Evolutionary conservation across 2,329 filamentous ascomycete species (phyloP), one percentile per base, ranked within the genome.

Genomic region (Blastomyces silverae): DNA sequence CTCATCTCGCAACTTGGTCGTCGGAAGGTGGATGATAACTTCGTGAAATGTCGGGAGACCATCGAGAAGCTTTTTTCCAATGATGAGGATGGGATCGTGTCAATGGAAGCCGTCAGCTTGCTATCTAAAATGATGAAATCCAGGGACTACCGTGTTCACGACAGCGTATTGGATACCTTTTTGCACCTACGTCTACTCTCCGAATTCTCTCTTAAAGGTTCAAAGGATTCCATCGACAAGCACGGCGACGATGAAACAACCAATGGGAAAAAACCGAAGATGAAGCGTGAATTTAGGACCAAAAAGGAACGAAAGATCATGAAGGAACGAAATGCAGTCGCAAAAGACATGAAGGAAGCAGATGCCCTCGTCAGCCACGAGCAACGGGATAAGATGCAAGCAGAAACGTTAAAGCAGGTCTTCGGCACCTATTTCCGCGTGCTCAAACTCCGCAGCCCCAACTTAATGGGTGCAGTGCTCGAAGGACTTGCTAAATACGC

Each of bases 351-450:
- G 88, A 87, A 87, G 57, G 87, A 93, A 72, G 93, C 94, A 1
- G 92, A 97, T 75, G 94, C 94, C 1, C 83, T 90, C 4, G 93
- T 97, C 66, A 90, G 87, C 69, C 90, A 97, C 72, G 93, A 99
- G 76, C 92, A 97, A 76, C 86, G 91, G 62, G 94, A 97, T 73
- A 87, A 89, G 70, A 94, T 96, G 84, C 94, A 99, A 77, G 89
- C 91, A 5, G 95, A 99, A 77, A 97, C 92, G 1, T 80, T 99
- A 62, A 99, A 97, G 79, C 83, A 97, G 65, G 94, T 99, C 13
- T 99, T 99, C 74, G 90, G 90, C 20, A 89, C 88, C 1, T 99
- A 99, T 79, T 97, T 99, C 78, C 89, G 92, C 62, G 93, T 97
- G 64, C 81, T 99, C 55, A 97, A 97, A 79, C 83, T 87, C 63